Percentiles rank a stretch among this genome's conserved stretches.
Conservation (phyloP, 2,329 filamentous ascomycete genomes). For the Fusarium beomiforme region DNA sequence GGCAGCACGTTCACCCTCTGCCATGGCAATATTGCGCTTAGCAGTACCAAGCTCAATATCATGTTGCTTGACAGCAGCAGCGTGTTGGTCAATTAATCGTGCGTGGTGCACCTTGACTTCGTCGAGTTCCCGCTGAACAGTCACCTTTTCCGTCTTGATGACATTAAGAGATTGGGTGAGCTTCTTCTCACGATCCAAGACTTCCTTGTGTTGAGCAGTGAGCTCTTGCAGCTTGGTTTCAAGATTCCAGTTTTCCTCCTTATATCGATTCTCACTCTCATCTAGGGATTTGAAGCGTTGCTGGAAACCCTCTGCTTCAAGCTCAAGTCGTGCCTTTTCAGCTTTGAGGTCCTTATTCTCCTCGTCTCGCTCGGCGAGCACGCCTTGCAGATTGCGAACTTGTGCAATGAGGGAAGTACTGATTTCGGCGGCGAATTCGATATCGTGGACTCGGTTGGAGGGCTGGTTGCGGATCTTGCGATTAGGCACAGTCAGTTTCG, state of each 20-base stretch:
- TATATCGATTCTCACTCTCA: slow-evolving; percentile 95
- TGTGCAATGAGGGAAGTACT: slow-evolving; percentile 95
- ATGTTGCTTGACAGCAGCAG: slow-evolving; percentile 79
- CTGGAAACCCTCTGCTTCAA: slow-evolving; percentile 80
- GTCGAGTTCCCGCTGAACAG: slow-evolving; percentile 86
- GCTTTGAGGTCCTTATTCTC: slow-evolving; percentile 77
- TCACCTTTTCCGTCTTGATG: slow-evolving; percentile 78
- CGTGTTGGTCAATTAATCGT: slow-evolving; percentile 83
- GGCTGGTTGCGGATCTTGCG: slow-evolving; percentile 92
- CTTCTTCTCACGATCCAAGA: slow-evolving; percentile 84
- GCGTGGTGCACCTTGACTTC: slow-evolving; percentile 84
- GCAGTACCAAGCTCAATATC: slow-evolving; percentile 88
- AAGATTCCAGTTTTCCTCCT: slow-evolving; percentile 98
- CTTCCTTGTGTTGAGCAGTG: slow-evolving; percentile 76
- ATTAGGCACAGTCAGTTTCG: slow-evolving; percentile 87
- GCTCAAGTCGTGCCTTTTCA: slow-evolving; percentile 82
- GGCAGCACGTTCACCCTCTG: slow-evolving; percentile 80
- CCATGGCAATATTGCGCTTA: slow-evolving; percentile 80
- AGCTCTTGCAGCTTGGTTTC: slow-evolving; percentile 93
- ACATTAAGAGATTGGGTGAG: slow-evolving; percentile 77
- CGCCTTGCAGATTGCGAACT: slow-evolving; percentile 86
- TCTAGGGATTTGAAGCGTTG: slow-evolving; percentile 85
- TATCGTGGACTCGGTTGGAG: slow-evolving; percentile 88
- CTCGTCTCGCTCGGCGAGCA: slow-evolving; percentile 89
- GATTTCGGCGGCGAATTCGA: slow-evolving; percentile 98